phyloP scores from a whole-genome alignment of 2,329 filamentous ascomycete species.

The Phialemonium atrogriseum region DNA sequence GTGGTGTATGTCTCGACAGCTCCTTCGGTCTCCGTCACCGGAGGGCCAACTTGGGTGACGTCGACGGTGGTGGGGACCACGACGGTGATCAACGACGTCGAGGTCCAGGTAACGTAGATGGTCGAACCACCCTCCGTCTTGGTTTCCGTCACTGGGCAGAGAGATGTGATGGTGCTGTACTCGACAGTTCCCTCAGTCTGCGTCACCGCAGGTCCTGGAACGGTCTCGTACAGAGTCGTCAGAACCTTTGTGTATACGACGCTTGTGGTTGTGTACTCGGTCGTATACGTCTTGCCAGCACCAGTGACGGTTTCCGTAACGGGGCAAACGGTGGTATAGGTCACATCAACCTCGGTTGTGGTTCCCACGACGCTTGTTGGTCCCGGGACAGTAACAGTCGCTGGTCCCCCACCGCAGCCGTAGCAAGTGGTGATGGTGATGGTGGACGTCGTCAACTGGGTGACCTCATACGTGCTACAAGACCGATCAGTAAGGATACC shows the following conservation, averaged over 20 bases:
- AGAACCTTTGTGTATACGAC: slow-evolving; percentile 23
- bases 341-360: slow-evolving; percentile 22
- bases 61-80: slow-evolving; percentile 20
- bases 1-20: slow-evolving; percentile 29
- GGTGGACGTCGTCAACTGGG: slow-evolving; percentile 33
- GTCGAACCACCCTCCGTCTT: slow-evolving; percentile 32
- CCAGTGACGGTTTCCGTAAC: slow-evolving; percentile 26
- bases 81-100: slow-evolving; percentile 25
- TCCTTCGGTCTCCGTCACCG: slow-evolving; percentile 24
- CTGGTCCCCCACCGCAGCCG: slow-evolving; percentile 23
- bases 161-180: slow-evolving; percentile 33
- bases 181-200: slow-evolving; percentile 26
- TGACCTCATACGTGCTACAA: slow-evolving; percentile 31
- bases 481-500: slow-evolving; percentile 9
- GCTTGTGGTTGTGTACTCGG: slow-evolving; percentile 34
- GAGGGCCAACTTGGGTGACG: slow-evolving; percentile 24
- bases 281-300: slow-evolving; percentile 26
- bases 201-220: slow-evolving; percentile 26
- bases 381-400: slow-evolving; percentile 27
- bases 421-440: slow-evolving; percentile 31
- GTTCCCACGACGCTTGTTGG: slow-evolving; percentile 22
- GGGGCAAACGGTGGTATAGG: slow-evolving; percentile 29
- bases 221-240: slow-evolving; percentile 22
- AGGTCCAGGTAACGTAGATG: slow-evolving; percentile 30
- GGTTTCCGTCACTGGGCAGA: slow-evolving; percentile 36